Evolutionary conservation across 305 asterid species (phyloP).

Genomic region (Plantago coronopus): DNA sequence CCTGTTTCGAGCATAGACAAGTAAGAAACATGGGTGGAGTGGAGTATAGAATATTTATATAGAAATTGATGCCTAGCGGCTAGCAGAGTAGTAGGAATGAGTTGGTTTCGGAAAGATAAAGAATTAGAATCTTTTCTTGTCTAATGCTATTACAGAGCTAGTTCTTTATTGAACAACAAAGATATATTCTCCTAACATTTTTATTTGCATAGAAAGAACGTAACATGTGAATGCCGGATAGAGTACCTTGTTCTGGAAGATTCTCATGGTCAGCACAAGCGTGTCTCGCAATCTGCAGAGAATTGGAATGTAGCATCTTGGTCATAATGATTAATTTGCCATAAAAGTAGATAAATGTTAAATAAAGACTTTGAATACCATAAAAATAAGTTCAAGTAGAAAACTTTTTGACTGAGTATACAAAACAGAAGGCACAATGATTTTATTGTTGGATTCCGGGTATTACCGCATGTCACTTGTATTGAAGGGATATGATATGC

Average conservation of each 20-base stretch:
- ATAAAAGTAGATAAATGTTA: background rate
- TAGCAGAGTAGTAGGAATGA: too few relatives aligned
- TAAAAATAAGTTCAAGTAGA: background rate
- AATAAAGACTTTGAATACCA: background rate
- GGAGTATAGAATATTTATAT: too few relatives aligned
- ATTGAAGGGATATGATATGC: constrained; percentile 78
- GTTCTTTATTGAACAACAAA: background rate
- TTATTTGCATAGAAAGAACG: background rate
- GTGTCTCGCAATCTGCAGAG: constrained; percentile 70
- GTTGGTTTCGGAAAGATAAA: background rate
- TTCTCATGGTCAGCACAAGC: constrained; percentile 77
- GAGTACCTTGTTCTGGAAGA: constrained; percentile 84
- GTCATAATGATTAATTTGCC: background rate
- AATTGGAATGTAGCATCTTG: constrained; percentile 19
- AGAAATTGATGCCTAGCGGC: too few relatives aligned
- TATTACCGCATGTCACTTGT: constrained; percentile 72
- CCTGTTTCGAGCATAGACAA: constrained; percentile 39
- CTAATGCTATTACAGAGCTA: too few relatives aligned
- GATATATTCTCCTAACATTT: background rate
- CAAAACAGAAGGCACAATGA: too few relatives aligned
- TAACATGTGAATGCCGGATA: constrained; percentile 18
- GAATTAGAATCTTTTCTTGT: background rate
- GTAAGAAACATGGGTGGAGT: too few relatives aligned
- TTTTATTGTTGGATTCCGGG: background rate
- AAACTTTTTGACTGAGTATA: background rate